Evolutionary conservation across 345 rosid species (phyloP), one percentile per base, ranked within the genome.

Genomic region (Pelargonium nanum): DNA sequence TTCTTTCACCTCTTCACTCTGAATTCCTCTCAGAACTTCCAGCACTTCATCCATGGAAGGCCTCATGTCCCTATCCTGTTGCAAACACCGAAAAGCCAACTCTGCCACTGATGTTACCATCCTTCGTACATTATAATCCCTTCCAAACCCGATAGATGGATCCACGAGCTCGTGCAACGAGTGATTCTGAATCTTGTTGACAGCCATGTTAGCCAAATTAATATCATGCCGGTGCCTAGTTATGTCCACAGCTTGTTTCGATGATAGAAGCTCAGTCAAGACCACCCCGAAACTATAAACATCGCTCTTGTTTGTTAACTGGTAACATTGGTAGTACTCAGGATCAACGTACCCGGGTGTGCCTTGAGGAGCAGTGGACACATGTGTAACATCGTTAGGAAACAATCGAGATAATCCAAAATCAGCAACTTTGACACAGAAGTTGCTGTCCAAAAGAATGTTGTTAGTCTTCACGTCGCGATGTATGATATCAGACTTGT

Each of bases 321-420:
- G 79, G 76, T 83, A 91, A 77, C 95, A 88, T 4, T 79, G 90
- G 61, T 83, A 80, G 22, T 91, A 88, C 63, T 86, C 90, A 0
- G 98, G 98, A 61, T 91, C 98, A 16, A 91, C 87, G 10, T 91
- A 91, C 25, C 98, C 98, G 0, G 95, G 98, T 0, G 98, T 91
- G 53, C 98, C 98, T 66, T 91, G 98, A 1, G 98, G 98, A 56
- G 85, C 92, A 0, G 98, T 91, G 4, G 98, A 91, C 2, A 91
- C 83, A 53, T 91, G 98, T 2, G 88, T 91, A 52, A 75, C 90
- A 71, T 86, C 80, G 8, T 1, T 75, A 0, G 96, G 95, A 64
- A 86, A 88, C 65, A 88, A 61, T 24, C 98, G 60, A 0, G 98
- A 91, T n/a, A 91, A 71, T 8, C 98, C 98, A 32, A 91, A 91